Evolutionary conservation across 345 rosid species (phyloP).

Genomic region (Gossypium thurberi): DNA sequence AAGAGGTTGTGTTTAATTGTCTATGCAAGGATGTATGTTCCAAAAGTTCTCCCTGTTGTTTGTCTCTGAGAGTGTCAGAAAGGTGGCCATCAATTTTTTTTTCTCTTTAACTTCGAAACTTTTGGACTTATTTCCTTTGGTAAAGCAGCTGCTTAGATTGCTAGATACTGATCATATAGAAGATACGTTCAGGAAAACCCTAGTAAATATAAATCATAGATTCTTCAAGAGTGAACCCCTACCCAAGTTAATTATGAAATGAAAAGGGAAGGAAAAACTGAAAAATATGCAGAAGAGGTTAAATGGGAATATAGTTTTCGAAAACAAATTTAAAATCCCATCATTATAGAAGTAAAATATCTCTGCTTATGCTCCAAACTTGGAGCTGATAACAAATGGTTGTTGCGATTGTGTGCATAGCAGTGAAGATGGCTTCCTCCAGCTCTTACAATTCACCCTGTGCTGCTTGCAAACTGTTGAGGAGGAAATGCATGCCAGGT

Average conservation of each 20-base stretch:
- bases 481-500: slow-evolving; percentile 87
- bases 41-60: slow-evolving; percentile 7
- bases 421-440: slow-evolving; percentile 45
- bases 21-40: neutral
- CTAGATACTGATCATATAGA: slow-evolving; percentile 4
- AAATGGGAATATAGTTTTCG: neutral
- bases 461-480: slow-evolving; percentile 91
- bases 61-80: slow-evolving; percentile 9
- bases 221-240: neutral
- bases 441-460: slow-evolving; percentile 94
- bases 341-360: neutral
- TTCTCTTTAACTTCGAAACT: neutral
- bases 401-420: slow-evolving; percentile 12
- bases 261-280: neutral
- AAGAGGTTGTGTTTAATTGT: neutral
- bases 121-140: neutral
- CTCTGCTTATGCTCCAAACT: neutral
- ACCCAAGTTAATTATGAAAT: neutral
- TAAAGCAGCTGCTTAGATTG: neutral
- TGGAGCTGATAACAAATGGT: slow-evolving; percentile 16
- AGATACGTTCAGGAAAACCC: neutral
- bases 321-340: neutral
- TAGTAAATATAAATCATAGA: neutral
- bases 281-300: neutral
- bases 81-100: neutral